A percentile compares a stretch with the other conserved stretches of the same genome.
These are phyloP conservation scores for Bipolaris sorokiniana DNA, from an alignment of 2,329 filamentous ascomycete genomes.

Conservation along the genomic window DNA sequence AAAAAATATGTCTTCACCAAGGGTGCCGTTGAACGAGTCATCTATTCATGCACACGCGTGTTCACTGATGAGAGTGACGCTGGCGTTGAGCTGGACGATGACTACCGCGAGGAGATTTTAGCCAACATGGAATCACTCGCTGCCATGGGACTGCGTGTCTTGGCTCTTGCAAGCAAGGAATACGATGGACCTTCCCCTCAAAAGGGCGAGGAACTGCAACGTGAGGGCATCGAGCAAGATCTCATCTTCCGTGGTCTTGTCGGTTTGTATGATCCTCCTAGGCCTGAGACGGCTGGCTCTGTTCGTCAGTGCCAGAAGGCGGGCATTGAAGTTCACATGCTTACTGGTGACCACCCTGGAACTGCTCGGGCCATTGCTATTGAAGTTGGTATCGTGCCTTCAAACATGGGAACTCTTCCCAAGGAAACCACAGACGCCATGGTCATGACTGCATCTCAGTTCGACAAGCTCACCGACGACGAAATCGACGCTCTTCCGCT, in stretches of 20 bases:
- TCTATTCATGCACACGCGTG: constrained; percentile 66
- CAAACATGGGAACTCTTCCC: constrained; percentile 23
- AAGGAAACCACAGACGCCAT: constrained; percentile 40
- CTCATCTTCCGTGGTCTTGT: constrained; percentile 79
- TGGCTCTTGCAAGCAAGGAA: constrained; percentile 65
- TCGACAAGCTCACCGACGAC: constrained; percentile 76
- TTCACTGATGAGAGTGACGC: constrained; percentile 48
- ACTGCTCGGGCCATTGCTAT: constrained; percentile 49
- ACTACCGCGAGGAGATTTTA: constrained; percentile 63
- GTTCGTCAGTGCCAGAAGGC: constrained; percentile 54
- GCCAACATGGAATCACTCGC: constrained; percentile 72
- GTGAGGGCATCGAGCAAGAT: constrained; percentile 68
- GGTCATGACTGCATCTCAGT: constrained; percentile 61
- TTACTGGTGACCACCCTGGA: constrained; percentile 56
- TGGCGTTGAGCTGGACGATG: constrained; percentile 56
- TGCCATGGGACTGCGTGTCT: constrained; percentile 70
- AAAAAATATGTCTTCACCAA: constrained; percentile 63
- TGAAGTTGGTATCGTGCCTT: constrained; percentile 55
- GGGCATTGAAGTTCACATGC: constrained; percentile 57
- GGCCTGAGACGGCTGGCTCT: constrained; percentile 72
- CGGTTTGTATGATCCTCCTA: constrained; percentile 85
- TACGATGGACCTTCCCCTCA: constrained; percentile 45
- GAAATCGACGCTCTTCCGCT: constrained; percentile 77
- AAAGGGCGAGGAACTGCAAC: constrained; percentile 57
- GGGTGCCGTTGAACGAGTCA: constrained; percentile 72